A percentile compares a stretch with the other conserved stretches of the same genome.
Evolutionary conservation across 352 stramenopile genomes (phyloP).

Genomic region (Lagenidium giganteum): DNA sequence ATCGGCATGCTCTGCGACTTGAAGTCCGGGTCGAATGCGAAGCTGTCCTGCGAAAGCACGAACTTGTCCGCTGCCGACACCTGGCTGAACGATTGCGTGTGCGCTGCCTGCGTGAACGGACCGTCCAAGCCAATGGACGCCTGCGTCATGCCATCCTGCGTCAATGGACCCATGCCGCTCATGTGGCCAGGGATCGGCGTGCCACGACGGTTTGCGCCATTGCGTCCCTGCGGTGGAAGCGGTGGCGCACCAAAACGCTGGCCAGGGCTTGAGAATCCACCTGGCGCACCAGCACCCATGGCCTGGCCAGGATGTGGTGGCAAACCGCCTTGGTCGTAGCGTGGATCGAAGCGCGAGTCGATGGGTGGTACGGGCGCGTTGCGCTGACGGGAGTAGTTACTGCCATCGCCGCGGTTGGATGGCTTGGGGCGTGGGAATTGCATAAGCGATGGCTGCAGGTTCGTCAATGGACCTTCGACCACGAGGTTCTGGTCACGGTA

Average conservation of each 20-base stretch:
- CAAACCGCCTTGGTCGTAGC: constrained; percentile 51
- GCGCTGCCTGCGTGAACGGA: constrained; percentile 72
- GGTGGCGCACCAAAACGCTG: constrained; percentile 3
- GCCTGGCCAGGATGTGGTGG: constrained; percentile 15
- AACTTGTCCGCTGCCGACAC: constrained; percentile 75
- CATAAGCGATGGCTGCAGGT: constrained; percentile 96
- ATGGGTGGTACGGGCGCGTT: constrained; percentile 51
- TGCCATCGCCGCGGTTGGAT: constrained; percentile 25
- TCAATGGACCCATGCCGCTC: constrained; percentile 56
- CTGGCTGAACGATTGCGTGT: constrained; percentile 85
- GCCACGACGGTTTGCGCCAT: constrained; percentile 20
- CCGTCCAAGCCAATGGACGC: constrained; percentile 51
- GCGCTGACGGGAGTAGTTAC: constrained; percentile 39
- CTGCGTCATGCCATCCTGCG: constrained; percentile 72
- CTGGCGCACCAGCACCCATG: constrained; percentile 24
- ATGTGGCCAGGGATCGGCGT: constrained; percentile 9
- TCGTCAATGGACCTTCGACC: constrained; percentile 96
- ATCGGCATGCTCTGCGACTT: constrained; percentile 82
- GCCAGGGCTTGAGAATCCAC: too few species aligned
- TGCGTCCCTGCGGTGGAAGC: constrained; percentile 15
- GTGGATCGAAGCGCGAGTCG: constrained; percentile 81
- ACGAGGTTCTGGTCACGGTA: constrained; percentile 95
- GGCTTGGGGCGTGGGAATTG: constrained; percentile 88
- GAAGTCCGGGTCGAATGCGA: constrained; percentile 72
- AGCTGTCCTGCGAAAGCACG: constrained; percentile 79